Evolutionary conservation across 1,284 basidiomycete genomes (phyloP).

Genomic region (Termitomyces sp.): DNA sequence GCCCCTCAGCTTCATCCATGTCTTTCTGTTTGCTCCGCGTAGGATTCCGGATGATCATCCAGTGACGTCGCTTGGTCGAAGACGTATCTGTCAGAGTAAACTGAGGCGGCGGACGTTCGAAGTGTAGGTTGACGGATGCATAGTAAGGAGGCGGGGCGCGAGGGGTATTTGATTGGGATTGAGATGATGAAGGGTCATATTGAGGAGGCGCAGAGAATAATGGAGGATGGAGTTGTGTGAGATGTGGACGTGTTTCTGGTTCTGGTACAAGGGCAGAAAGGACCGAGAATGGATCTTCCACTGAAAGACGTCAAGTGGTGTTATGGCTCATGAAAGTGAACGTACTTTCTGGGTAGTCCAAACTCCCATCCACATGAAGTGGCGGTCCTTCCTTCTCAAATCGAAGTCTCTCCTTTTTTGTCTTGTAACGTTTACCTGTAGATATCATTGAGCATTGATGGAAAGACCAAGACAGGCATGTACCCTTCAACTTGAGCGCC

Average conservation of each 20-base stretch:
- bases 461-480: constrained; percentile 1
- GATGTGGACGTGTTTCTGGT: constrained; percentile 42
- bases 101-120: constrained; percentile 12
- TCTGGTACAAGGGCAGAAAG: constrained; percentile 61
- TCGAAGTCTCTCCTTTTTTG: constrained; percentile 70
- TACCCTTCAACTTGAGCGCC: constrained; percentile 67
- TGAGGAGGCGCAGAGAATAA: constrained; percentile 22
- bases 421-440: constrained; percentile 67
- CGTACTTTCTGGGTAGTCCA: constrained; percentile 68
- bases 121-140: constrained; percentile 24
- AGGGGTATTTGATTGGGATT: constrained; percentile 17
- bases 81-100: constrained; percentile 9
- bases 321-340: constrained; percentile 12
- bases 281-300: constrained; percentile 73
- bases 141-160: constrained; percentile 12
- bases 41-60: constrained; percentile 36
- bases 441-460: neutral
- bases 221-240: constrained; percentile 53
- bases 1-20: constrained; percentile 37
- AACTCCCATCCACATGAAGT: constrained; percentile 59
- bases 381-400: constrained; percentile 72
- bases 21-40: constrained; percentile 48
- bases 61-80: constrained; percentile 33
- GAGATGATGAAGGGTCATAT: constrained; percentile 24
- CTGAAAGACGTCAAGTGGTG: constrained; percentile 31